A percentile compares a stretch with the other conserved stretches of the same genome.
Evolutionary conservation across 495 filamentous ascomycete genomes (phyloP).

Genomic region (Penicillium macrosclerotiorum): DNA sequence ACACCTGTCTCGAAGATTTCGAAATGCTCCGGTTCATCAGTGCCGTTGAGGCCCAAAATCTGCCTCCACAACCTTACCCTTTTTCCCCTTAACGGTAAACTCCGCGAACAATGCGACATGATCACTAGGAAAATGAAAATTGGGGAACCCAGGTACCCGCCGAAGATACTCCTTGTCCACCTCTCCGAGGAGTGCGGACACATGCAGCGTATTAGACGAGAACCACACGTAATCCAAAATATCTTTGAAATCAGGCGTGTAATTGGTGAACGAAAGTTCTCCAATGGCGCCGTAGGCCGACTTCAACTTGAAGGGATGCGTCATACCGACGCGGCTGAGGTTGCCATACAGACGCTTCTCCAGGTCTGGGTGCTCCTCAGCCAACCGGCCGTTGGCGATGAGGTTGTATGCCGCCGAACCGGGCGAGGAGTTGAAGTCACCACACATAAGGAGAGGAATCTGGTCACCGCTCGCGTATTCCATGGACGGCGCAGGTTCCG

Average conservation of each 20-base stretch:
- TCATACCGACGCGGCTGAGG: conserved; percentile 86
- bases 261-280: conserved; percentile 93
- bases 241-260: conserved; percentile 84
- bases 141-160: conserved; percentile 90
- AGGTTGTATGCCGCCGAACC: conserved; percentile 88
- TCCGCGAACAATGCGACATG: conserved; percentile 91
- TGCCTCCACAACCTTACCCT: conserved; percentile 69
- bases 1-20: conserved; percentile 43
- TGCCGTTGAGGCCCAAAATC: conserved; percentile 60
- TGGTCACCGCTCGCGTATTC: conserved; percentile 81
- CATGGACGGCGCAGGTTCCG: conserved; percentile 62
- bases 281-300: conserved; percentile 76
- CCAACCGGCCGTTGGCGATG: conserved; percentile 69
- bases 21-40: conserved; percentile 45
- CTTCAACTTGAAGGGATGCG: conserved; percentile 89
- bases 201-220: conserved; percentile 84
- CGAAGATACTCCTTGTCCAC: conserved; percentile 89
- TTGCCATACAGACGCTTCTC: conserved; percentile 75
- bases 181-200: conserved; percentile 82
- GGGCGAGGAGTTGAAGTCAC: conserved; percentile 89
- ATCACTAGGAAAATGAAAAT: conserved; percentile 96
- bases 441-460: conserved; percentile 88
- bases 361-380: conserved; percentile 73
- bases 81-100: conserved; percentile 88
- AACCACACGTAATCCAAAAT: conserved; percentile 98